Base-by-base conservation (phyloP, 495 filamentous ascomycete genomes). In the Aspergillus nanangensis region DNA sequence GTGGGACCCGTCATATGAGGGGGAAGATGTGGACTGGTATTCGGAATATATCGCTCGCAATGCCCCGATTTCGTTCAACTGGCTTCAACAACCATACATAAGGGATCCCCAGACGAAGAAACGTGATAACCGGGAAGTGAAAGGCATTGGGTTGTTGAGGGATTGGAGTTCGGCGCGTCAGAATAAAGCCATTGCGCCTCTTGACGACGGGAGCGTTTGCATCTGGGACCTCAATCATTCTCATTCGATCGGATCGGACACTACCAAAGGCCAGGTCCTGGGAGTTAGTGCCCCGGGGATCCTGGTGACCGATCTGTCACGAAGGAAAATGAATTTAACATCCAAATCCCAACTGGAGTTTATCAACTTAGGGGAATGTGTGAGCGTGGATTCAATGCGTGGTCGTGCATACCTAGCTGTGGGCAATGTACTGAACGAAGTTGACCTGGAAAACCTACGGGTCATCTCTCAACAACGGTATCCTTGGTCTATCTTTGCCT, bases 31-130 rank as follows among this genome's bases (percentile, higher is more conserved):
- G 11, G 78, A 87, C 40, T 96, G 88, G 83, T 96, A 94, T 53
- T 79, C 84, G 40, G 90, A 96, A 63, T 96, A 87, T 61, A 85
- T 92, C 50, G 87, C 89, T 20, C 75, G 90, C 18, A 77, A 93
- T 68, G 89, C 79, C 0, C 83, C 87, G 0, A 75, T 90, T 22
- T 76, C 74, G 5, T 65, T 87, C 22, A 85, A 75, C 53, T 96
- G 90, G 90, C 69, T 92, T 37, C 78, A 88, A 53, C 73, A 80
- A 40, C 78, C 80, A 13, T 62, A 61, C 13, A 58, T 65, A 15
- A 50, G 50, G 15, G 55, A 60, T 3, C 56, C 57, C 4, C 53
- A 60, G 5, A 50, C 58, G 1, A 54, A 57, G 5, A 47, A 52
- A 22, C 59, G 58, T 20, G 79, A 84, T 46, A 70, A 76, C 4